Conservation (phyloP, 208 protist genomes). For the Trypanosoma brucei region DNA sequence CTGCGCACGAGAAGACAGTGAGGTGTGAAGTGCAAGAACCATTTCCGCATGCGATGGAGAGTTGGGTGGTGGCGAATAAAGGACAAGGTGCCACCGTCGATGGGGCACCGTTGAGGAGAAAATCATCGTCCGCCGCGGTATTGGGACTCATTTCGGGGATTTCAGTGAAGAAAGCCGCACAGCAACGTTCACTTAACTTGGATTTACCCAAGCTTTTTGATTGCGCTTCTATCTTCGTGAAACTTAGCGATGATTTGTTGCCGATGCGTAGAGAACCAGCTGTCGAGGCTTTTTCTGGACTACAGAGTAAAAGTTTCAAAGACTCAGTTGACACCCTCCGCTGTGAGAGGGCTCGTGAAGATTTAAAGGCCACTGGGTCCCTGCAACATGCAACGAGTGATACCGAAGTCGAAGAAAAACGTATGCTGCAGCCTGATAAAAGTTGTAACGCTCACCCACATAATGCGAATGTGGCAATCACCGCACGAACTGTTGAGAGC, state of each 20-base stretch:
- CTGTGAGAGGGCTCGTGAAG: background rate
- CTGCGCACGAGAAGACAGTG: background rate
- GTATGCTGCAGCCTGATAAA: slow-evolving; percentile 12
- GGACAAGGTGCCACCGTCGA: background rate
- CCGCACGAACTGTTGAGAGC: slow-evolving; percentile 31
- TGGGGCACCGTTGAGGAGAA: background rate
- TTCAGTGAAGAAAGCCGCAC: background rate
- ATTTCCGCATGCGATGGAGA: background rate
- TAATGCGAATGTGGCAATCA: background rate
- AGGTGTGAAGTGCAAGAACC: background rate
- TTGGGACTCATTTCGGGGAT: background rate
- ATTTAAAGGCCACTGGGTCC: background rate
- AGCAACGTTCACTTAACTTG: background rate
- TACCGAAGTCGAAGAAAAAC: slow-evolving; percentile 8
- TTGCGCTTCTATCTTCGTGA: slow-evolving; percentile 50
- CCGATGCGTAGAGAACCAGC: slow-evolving; percentile 26
- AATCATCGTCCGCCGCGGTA: background rate
- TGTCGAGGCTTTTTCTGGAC: slow-evolving; percentile 14
- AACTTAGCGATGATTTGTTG: slow-evolving; percentile 54
- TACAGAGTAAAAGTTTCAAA: background rate
- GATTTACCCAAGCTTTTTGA: slow-evolving; percentile 47
- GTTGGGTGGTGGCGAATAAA: background rate
- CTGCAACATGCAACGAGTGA: background rate
- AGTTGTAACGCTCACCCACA: background rate
- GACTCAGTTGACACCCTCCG: slow-evolving; percentile 10